phyloP scores from a whole-genome alignment of 2,329 filamentous ascomycete genomes.

The Furcasterigmium sp. region DNA sequence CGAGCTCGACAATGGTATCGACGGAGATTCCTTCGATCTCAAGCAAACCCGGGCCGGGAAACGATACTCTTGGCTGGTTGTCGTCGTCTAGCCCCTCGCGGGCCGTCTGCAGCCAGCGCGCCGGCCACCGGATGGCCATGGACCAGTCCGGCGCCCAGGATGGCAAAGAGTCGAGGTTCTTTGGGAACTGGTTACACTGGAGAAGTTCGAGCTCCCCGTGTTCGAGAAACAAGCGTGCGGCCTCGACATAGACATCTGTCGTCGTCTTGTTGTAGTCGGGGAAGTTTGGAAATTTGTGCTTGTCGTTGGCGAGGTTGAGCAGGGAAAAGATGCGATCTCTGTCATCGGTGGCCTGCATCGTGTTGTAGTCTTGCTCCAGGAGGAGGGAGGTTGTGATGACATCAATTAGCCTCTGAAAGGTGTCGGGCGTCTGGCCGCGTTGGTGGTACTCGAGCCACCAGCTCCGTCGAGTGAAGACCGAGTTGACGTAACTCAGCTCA shows the following conservation, averaged over 20 bases:
- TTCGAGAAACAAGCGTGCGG: neutral
- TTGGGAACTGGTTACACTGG: constrained; percentile 3
- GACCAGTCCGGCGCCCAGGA: constrained; percentile 5
- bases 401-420: neutral
- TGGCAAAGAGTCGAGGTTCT: neutral
- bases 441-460: too few relatives aligned
- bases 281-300: constrained; percentile 5
- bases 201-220: constrained; percentile 4
- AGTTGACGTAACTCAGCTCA: too few relatives aligned
- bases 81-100: neutral
- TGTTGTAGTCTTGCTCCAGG: neutral
- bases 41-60: neutral
- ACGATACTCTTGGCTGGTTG: neutral
- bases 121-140: neutral
- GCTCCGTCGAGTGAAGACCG: too few relatives aligned
- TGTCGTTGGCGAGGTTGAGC: constrained; percentile 9
- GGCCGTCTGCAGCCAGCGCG: neutral
- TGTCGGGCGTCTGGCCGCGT: too few relatives aligned
- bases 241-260: neutral
- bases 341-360: neutral
- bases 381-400: neutral
- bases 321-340: constrained; percentile 9
- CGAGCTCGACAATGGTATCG: neutral
- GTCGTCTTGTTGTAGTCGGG: constrained; percentile 2
- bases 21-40: neutral